phyloP scores from a whole-genome alignment of 116 monocot genomes.

The Iris pallida region DNA sequence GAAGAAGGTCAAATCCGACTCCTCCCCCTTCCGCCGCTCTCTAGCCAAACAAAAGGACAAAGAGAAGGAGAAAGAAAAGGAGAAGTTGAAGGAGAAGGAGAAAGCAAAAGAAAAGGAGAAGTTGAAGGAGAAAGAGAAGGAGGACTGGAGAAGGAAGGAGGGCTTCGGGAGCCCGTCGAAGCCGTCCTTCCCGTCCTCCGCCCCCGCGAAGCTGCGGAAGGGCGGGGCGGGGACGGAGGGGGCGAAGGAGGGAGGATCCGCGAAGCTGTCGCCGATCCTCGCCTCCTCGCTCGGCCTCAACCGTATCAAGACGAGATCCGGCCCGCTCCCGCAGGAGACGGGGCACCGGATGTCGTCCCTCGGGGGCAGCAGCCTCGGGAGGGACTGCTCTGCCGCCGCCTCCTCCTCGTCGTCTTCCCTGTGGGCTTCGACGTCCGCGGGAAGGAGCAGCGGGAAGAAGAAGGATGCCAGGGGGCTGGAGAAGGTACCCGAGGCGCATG shows the following conservation, averaged over 20 bases:
- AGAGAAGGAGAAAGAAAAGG: background rate
- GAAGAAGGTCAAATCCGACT: constrained; percentile 57
- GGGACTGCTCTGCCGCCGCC: constrained; percentile 21
- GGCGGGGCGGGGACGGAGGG: background rate
- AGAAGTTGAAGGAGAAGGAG: constrained; percentile 34
- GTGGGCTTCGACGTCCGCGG: constrained; percentile 11
- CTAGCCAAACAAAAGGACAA: background rate
- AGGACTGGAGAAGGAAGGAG: too few species aligned
- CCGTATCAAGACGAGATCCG: constrained; percentile 98
- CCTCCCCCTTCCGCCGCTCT: constrained; percentile 11
- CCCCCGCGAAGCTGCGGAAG: constrained; percentile 32
- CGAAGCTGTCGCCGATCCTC: constrained; percentile 55
- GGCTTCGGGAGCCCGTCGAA: background rate
- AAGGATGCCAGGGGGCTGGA: constrained; percentile 39
- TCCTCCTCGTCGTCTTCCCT: background rate
- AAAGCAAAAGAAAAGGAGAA: constrained; percentile 5
- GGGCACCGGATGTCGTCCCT: constrained; percentile 48
- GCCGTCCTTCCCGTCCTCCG: background rate
- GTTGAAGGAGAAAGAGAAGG: too few species aligned
- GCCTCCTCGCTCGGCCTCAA: constrained; percentile 89
- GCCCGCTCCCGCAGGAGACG: constrained; percentile 86
- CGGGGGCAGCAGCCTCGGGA: constrained; percentile 53
- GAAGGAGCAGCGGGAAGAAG: constrained; percentile 48
- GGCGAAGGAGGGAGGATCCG: constrained; percentile 10
- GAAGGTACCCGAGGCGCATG: constrained; percentile 30